These are phyloP conservation scores for Mrakia gelida DNA, from an alignment of 768 basidiomycete genomes.

Conservation along the genomic window DNA sequence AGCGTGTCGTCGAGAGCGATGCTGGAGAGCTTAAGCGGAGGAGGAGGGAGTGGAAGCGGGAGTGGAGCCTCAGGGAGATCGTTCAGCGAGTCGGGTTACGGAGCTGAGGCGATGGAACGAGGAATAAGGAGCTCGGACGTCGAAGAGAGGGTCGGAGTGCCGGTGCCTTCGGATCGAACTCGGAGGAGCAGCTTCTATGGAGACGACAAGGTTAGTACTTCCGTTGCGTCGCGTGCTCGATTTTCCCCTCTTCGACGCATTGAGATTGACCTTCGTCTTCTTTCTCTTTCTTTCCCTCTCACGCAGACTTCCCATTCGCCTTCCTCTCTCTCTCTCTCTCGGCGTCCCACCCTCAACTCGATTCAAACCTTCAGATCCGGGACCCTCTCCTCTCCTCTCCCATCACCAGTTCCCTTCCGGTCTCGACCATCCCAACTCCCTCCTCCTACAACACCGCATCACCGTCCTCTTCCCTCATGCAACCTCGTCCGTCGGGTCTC, in stretches of 20 bases:
- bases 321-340: slow-evolving; percentile 3
- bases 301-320: slow-evolving; percentile 1
- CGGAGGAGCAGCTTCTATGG: slow-evolving; percentile 19
- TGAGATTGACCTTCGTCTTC: background rate
- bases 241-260: background rate
- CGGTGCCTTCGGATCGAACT: background rate
- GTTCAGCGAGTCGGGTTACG: background rate
- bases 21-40: slow-evolving; percentile 16
- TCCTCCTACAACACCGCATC: slow-evolving; percentile 15
- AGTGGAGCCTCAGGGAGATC: background rate
- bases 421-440: background rate
- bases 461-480: slow-evolving; percentile 17
- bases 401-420: background rate
- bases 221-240: background rate
- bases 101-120: background rate
- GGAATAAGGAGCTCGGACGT: background rate
- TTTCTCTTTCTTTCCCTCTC: background rate
- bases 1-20: slow-evolving; percentile 23
- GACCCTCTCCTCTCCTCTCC: slow-evolving; percentile 15
- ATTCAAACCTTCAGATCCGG: slow-evolving; percentile 20
- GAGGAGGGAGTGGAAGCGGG: background rate
- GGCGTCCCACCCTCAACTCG: background rate
- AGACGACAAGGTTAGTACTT: slow-evolving; percentile 14
- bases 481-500: background rate
- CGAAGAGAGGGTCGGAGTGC: slow-evolving; percentile 13